Evolutionary conservation across 73 alveolate species (phyloP).

Genomic region (Durusdinium trenchii): DNA sequence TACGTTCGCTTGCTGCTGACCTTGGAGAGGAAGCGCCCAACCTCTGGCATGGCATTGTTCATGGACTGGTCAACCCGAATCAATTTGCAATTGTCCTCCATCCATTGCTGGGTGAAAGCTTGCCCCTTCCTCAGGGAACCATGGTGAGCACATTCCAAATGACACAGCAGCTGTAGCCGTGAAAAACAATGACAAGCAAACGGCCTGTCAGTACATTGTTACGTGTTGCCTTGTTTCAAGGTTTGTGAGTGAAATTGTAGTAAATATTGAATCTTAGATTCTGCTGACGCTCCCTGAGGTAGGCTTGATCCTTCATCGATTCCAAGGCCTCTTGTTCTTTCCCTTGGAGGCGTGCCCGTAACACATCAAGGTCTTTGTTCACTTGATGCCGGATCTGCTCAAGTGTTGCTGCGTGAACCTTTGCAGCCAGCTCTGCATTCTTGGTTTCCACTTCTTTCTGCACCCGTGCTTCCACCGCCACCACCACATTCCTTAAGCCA

Average conservation of each 20-base stretch:
- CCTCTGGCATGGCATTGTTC: background rate
- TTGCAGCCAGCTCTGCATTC: background rate
- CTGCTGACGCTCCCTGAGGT: background rate
- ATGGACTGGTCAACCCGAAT: background rate
- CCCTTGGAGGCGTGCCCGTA: background rate
- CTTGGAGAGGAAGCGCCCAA: background rate
- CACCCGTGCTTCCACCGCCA: background rate
- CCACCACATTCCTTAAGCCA: no score
- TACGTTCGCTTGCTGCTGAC: background rate
- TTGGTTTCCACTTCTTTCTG: background rate
- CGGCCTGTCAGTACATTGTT: background rate
- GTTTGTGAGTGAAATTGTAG: background rate
- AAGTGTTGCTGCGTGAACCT: background rate
- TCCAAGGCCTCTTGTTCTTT: background rate
- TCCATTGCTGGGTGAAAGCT: background rate
- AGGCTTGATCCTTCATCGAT: background rate
- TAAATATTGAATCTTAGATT: no score
- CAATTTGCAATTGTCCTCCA: background rate
- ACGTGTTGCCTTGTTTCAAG: background rate
- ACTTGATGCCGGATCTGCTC: background rate
- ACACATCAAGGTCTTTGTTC: background rate
- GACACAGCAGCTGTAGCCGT: no score
- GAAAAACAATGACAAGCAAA: no score
- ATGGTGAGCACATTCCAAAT: no score
- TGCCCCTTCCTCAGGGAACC: background rate